phyloP scores from a whole-genome alignment of 768 basidiomycete genomes.

The Agaricus subrufescens region DNA sequence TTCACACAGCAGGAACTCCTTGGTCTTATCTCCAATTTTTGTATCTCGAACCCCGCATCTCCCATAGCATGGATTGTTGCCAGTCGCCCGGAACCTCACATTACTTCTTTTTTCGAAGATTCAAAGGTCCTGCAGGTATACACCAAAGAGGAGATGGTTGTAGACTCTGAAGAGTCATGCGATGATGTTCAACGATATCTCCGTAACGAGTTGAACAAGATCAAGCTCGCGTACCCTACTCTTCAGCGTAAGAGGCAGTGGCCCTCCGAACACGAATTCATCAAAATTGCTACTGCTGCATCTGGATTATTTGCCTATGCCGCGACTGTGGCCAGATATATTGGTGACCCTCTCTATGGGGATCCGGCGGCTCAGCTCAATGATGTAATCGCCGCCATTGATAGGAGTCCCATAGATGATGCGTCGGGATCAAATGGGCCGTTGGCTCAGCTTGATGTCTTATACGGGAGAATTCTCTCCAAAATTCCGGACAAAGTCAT shows the following conservation, averaged over 20 bases:
- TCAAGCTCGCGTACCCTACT: no score
- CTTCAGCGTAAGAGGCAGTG: conserved; percentile 1
- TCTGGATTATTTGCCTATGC: conserved; percentile 22
- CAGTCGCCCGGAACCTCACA: conserved; percentile 22
- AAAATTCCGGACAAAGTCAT: no score
- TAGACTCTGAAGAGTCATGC: not conserved
- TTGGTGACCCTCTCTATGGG: conserved; percentile 8
- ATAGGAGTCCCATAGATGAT: no score
- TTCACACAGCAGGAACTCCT: conserved; percentile 13
- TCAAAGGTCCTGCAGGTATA: not conserved
- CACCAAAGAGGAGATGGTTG: not conserved
- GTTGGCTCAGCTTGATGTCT: no score
- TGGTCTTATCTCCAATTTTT: conserved; percentile 2
- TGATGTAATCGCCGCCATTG: not conserved
- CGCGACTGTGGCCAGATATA: conserved; percentile 17
- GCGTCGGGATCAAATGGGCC: no score
- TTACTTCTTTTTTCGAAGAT: conserved; percentile 11
- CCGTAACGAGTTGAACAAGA: no score
- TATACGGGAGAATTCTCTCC: no score
- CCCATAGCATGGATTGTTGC: conserved; percentile 20
- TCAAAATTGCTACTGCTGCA: conserved; percentile 14
- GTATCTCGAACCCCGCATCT: not conserved
- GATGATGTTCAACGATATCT: not conserved
- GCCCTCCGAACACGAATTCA: conserved; percentile 13
- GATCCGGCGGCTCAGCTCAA: not conserved